These are phyloP conservation scores for Penicillium cataractarum DNA, from an alignment of 495 filamentous ascomycete species.

Conservation along the genomic window DNA sequence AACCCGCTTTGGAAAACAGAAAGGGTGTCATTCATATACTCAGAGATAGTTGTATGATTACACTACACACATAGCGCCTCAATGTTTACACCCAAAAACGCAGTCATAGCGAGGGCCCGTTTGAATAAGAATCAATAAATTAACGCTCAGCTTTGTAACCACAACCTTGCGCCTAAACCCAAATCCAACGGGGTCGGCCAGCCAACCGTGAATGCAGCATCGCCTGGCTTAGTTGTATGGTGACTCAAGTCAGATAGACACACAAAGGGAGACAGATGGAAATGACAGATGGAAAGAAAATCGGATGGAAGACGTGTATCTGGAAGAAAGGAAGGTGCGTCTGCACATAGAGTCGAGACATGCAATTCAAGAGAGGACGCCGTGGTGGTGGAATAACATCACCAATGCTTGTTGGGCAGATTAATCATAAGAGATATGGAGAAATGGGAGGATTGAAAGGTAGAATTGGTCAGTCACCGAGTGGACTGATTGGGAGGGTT, in stretches of 20 bases:
- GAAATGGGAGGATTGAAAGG: background rate
- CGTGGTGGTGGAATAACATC: constrained; percentile 24
- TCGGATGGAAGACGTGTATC: background rate
- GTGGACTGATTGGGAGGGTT: background rate
- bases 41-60: background rate
- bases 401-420: constrained; percentile 32
- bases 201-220: constrained; percentile 9
- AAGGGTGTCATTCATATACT: background rate
- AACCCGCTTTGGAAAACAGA: background rate
- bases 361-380: constrained; percentile 28
- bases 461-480: background rate
- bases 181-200: constrained; percentile 9
- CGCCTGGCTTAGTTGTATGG: constrained; percentile 1
- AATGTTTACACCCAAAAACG: background rate
- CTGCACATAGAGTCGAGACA: constrained; percentile 9
- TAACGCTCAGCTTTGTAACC: constrained; percentile 9
- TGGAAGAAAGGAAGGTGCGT: background rate
- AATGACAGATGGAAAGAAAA: background rate
- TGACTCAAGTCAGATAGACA: background rate
- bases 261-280: constrained; percentile 1
- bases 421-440: constrained; percentile 23
- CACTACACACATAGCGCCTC: background rate
- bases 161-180: background rate
- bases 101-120: no score
- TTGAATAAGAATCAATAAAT: background rate